Conservation (phyloP, 1,139 yeast species). For the Geotrichum siamense region DNA sequence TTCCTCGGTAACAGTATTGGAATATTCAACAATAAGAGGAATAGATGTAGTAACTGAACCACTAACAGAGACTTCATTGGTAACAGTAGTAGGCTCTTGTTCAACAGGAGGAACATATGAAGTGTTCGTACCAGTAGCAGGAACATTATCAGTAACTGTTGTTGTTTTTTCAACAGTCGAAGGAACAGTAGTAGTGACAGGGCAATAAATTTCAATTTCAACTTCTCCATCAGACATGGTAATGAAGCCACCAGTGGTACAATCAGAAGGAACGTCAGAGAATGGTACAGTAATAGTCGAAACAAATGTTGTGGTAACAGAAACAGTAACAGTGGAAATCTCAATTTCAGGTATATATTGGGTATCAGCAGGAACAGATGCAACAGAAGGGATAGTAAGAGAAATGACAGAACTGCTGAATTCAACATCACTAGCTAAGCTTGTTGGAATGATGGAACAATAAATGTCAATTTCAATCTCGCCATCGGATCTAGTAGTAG, state of each 20-base stretch:
- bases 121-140: too few relatives aligned
- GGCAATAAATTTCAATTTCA: conserved; percentile 5
- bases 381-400: neutral
- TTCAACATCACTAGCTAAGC: neutral
- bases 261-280: neutral
- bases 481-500: conserved; percentile 6
- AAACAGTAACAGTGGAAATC: conserved; percentile 1
- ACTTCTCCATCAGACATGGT: neutral
- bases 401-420: neutral
- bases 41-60: neutral
- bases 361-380: neutral
- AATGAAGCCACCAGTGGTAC: neutral
- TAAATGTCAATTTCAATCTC: neutral
- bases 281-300: neutral
- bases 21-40: too few relatives aligned
- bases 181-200: too few relatives aligned
- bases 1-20: too few relatives aligned
- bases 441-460: conserved; percentile 11
- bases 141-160: too few relatives aligned
- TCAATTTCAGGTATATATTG: too few relatives aligned
- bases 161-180: too few relatives aligned
- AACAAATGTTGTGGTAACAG: neutral
- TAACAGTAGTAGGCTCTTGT: too few relatives aligned
- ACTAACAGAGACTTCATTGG: neutral
- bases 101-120: neutral